These are phyloP conservation scores for Emergomyces pasteurianus DNA, from an alignment of 2,329 filamentous ascomycete species.

Conservation along the genomic window DNA sequence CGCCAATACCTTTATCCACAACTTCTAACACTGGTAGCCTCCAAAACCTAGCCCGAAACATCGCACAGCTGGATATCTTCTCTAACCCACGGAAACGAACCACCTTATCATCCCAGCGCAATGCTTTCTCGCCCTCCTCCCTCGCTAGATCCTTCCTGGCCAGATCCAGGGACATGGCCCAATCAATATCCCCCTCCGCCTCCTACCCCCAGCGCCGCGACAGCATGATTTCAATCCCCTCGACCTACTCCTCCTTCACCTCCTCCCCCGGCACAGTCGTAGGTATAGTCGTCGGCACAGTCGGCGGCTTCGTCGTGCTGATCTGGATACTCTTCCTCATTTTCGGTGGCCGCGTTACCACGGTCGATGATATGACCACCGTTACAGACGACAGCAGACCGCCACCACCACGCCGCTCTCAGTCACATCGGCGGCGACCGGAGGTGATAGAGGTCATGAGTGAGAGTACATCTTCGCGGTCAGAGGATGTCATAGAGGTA, in stretches of 20 bases:
- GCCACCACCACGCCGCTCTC: conserved; percentile 1
- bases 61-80: background rate
- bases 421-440: conserved; percentile 20
- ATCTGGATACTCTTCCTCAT: conserved; percentile 41
- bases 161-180: background rate
- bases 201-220: conserved; percentile 11
- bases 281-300: conserved; percentile 42
- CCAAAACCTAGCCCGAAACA: background rate
- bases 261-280: conserved; percentile 46
- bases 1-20: background rate
- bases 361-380: conserved; percentile 13
- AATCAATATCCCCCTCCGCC: background rate
- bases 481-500: conserved; percentile 46
- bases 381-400: conserved; percentile 4
- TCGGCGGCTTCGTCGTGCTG: conserved; percentile 42
- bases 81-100: background rate
- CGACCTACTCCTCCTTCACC: conserved; percentile 46
- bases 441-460: conserved; percentile 30
- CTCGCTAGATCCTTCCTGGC: background rate
- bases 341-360: conserved; percentile 30
- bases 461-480: conserved; percentile 21
- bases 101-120: background rate
- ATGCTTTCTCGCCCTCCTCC: background rate
- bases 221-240: conserved; percentile 42
- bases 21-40: background rate